Evolutionary conservation across 345 rosid species (phyloP), one percentile per base, ranked within the genome.

Genomic region (Hevea brasiliensis): DNA sequence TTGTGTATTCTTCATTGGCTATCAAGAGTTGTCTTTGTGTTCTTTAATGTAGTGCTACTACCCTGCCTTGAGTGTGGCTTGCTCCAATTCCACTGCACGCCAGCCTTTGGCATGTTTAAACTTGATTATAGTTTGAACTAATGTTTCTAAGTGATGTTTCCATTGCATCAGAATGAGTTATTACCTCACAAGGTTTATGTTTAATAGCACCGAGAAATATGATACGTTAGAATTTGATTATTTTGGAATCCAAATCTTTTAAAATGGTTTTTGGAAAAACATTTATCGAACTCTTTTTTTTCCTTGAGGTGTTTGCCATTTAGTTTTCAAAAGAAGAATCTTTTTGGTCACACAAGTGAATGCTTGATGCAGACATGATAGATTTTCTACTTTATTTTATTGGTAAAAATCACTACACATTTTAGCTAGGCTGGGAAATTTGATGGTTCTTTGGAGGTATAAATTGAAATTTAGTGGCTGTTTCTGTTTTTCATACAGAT

Each of bases 401-500:
- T 23, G 17, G 12, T 50, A 32, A 58, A 27, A 29, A 50, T 21
- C 57, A 48, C 59, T 29, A 35, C 45, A 20, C 29, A 20, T 10
- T 48, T 27, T 11, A 54, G 24, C n/a, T 59, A 42, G 37, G 29
- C 15, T 54, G 55, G 24, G 8, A 42, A 41, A 15, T 18, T 44
- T 62, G 12, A 41, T 24, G 54, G 68, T 41, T 26, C 3, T 72
- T 50, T 64, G 20, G 42, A 8, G 1, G 9, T 45, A 4, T 0
- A 41, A 7, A 11, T n/a, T 55, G 20, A 41, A 24, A 62, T 45
- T n/a, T n/a, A 3, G 9, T n/a, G 44, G 48, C 61, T 26, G 40
- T 14, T 55, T 59, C 41, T 70, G 54, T 76, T 56, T 18, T 75
- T 20, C 44, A 63, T 50, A 18, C 80, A 94, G 98, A 92, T 92